A percentile compares a stretch with the other conserved stretches of the same genome.
These are phyloP conservation scores for Sporothrix pallida DNA, from an alignment of 2,329 filamentous ascomycete genomes.

Conservation along the genomic window DNA sequence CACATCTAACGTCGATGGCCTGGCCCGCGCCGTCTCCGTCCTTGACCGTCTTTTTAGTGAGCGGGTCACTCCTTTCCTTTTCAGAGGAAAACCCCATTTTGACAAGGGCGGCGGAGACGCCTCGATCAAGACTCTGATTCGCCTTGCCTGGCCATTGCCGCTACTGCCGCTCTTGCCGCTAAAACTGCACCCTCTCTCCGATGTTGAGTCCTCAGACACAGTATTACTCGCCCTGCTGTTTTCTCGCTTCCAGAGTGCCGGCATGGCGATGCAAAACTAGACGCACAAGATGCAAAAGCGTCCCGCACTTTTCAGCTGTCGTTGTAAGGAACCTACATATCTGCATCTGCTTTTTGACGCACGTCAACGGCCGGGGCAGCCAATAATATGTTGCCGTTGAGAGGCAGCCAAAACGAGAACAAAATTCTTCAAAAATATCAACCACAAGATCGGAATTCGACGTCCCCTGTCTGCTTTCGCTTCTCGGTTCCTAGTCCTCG, in stretches of 20 bases:
- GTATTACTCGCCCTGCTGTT: neutral
- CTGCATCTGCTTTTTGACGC: neutral
- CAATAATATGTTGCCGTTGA: neutral
- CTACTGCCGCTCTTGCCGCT: conserved; percentile 7
- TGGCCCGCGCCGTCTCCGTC: conserved; percentile 21
- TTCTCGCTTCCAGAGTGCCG: conserved; percentile 32
- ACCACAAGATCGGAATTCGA: neutral
- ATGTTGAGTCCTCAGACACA: neutral
- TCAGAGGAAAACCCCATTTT: neutral
- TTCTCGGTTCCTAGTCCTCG: neutral
- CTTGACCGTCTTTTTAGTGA: neutral
- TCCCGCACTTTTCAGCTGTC: conserved; percentile 4
- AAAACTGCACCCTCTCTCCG: neutral
- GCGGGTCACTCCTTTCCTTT: neutral
- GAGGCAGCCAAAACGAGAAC: neutral
- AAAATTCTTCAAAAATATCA: neutral
- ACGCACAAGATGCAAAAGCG: conserved; percentile 1
- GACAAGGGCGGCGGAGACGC: conserved; percentile 1
- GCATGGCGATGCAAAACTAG: neutral
- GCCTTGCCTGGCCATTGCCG: conserved; percentile 3
- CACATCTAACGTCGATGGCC: neutral
- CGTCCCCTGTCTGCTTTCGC: neutral
- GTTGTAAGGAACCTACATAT: neutral
- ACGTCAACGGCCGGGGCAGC: neutral
- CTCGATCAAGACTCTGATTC: neutral